These are phyloP conservation scores for Cryptococcus maquisensis DNA, from an alignment of 1,284 basidiomycete genomes.

Conservation along the genomic window DNA sequence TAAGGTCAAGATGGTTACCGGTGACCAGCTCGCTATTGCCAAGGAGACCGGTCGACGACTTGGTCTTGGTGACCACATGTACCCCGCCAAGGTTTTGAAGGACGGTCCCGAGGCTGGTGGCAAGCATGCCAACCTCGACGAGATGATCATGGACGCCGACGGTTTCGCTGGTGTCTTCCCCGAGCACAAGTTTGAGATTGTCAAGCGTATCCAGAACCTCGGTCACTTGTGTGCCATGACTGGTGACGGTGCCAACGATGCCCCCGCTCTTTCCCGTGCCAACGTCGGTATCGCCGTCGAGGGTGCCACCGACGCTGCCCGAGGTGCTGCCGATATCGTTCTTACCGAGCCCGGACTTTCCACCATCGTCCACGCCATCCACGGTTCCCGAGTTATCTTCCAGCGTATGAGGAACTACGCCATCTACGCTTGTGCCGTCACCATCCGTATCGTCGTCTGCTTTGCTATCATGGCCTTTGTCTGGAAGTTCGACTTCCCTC, in stretches of 20 bases:
- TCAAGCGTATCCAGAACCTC: conserved; percentile 90
- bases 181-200: conserved; percentile 88
- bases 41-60: conserved; percentile 99
- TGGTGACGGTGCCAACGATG: conserved; percentile 96
- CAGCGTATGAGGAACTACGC: conserved; percentile 96
- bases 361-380: conserved; percentile 94
- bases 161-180: conserved; percentile 92
- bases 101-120: conserved; percentile 74
- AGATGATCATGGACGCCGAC: conserved; percentile 68
- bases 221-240: conserved; percentile 87
- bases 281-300: conserved; percentile 97
- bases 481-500: conserved; percentile 94
- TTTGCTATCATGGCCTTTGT: conserved; percentile 93
- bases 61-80: conserved; percentile 94
- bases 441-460: conserved; percentile 97
- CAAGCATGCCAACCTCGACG: conserved; percentile 76
- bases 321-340: conserved; percentile 93
- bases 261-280: conserved; percentile 86
- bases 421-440: conserved; percentile 90
- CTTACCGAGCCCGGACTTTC: conserved; percentile 92
- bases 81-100: conserved; percentile 90
- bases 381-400: conserved; percentile 93
- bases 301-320: conserved; percentile 91
- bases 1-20: conserved; percentile 99
- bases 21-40: conserved; percentile 98